These are phyloP conservation scores for Antitrichia curtipendula DNA, from an alignment of 225 moss, liverwort and hornwort species.

Conservation along the genomic window DNA sequence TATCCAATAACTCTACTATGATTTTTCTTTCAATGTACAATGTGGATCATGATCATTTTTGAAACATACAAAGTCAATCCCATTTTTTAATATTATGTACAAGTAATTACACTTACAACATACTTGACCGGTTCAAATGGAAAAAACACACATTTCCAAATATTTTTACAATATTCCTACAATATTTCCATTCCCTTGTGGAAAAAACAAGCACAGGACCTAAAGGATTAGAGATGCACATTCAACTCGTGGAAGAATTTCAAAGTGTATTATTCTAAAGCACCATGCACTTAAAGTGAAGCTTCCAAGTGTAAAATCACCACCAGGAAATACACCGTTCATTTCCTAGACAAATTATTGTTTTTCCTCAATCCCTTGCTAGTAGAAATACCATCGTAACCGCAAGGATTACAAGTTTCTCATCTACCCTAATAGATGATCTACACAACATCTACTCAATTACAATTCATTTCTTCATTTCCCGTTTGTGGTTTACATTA, in stretches of 20 bases:
- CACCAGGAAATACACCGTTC: accelerated
- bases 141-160: too few species aligned
- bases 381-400: accelerated
- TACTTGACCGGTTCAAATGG: too few species aligned
- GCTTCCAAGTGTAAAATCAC: not conserved
- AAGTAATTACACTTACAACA: too few species aligned
- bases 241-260: too few species aligned
- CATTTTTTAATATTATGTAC: not conserved
- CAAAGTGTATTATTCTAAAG: not conserved
- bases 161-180: too few species aligned
- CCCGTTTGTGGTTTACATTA: accelerated
- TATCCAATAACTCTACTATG: too few species aligned
- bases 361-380: not conserved
- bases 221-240: not conserved
- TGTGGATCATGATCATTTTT: not conserved
- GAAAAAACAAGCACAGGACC: too few species aligned
- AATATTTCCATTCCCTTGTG: too few species aligned
- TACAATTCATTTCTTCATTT: not conserved
- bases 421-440: not conserved
- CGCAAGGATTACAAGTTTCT: not conserved
- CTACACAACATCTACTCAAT: not conserved
- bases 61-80: not conserved
- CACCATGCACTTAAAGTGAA: not conserved
- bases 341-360: accelerated
- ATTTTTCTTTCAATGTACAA: not conserved